Conservation (phyloP, 2,329 filamentous ascomycete species). For the Nemania diffusa region DNA sequence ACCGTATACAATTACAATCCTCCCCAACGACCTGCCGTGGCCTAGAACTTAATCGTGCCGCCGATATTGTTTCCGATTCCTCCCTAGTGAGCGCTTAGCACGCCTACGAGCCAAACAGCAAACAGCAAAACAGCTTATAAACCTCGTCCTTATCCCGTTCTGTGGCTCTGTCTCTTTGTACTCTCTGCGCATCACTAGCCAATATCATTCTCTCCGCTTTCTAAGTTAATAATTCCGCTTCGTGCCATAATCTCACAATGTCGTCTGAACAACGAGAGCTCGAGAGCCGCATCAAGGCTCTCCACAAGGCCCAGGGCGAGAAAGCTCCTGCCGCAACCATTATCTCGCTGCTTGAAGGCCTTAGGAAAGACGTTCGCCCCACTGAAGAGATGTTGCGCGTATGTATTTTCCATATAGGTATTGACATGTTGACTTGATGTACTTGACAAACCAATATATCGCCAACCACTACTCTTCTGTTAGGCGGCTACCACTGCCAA, state of each 20-base stretch:
- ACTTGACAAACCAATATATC: background rate
- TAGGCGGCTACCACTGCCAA: background rate
- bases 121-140: background rate
- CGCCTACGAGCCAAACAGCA: background rate
- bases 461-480: background rate
- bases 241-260: conserved; percentile 22
- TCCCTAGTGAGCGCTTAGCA: background rate
- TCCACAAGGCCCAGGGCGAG: conserved; percentile 80
- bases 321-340: conserved; percentile 80
- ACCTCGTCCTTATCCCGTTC: background rate
- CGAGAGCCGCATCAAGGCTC: conserved; percentile 77
- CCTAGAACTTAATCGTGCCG: conserved; percentile 1
- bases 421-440: background rate
- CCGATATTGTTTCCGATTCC: background rate
- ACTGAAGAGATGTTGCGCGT: conserved; percentile 82
- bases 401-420: conserved; percentile 19
- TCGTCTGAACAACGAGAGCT: conserved; percentile 85
- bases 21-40: background rate
- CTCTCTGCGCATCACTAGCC: background rate
- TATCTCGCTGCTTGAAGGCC: conserved; percentile 76
- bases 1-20: background rate
- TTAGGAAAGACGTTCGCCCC: conserved; percentile 83
- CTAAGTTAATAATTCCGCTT: background rate
- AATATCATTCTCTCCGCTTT: background rate
- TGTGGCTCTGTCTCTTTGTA: background rate